Conservation (phyloP, 208 protist genomes). For the Wallacemonas sp. region DNA sequence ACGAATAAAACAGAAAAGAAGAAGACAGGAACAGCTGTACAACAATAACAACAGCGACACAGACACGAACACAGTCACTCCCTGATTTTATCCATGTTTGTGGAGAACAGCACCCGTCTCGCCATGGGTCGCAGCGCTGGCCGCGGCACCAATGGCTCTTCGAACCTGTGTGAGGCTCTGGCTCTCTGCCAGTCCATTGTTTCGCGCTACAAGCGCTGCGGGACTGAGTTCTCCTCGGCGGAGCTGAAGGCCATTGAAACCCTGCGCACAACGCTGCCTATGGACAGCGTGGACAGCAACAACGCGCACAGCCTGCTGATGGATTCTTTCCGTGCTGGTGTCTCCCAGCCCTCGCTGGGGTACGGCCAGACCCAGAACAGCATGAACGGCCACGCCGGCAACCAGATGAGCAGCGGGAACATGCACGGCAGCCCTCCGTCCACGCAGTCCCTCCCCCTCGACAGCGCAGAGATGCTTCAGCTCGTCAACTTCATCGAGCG, state of each 20-base stretch:
- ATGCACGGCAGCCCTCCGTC: neutral
- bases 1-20: no score
- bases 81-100: neutral
- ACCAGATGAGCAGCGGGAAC: neutral
- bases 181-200: conserved; percentile 77
- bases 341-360: neutral
- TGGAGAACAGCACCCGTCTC: conserved; percentile 15
- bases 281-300: conserved; percentile 19
- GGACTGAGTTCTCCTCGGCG: conserved; percentile 33
- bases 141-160: conserved; percentile 31
- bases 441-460: neutral
- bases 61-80: neutral
- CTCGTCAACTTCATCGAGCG: conserved; percentile 36
- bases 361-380: neutral
- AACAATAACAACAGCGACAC: no score
- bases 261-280: conserved; percentile 26
- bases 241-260: conserved; percentile 56
- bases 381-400: neutral
- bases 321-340: neutral
- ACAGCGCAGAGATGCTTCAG: neutral
- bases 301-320: no score
- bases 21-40: no score
- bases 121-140: neutral
- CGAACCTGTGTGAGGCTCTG: conserved; percentile 72
- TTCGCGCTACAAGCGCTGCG: conserved; percentile 59